Evolutionary conservation across 805 yeast species (phyloP).

Genomic region (Pichia insulana): DNA sequence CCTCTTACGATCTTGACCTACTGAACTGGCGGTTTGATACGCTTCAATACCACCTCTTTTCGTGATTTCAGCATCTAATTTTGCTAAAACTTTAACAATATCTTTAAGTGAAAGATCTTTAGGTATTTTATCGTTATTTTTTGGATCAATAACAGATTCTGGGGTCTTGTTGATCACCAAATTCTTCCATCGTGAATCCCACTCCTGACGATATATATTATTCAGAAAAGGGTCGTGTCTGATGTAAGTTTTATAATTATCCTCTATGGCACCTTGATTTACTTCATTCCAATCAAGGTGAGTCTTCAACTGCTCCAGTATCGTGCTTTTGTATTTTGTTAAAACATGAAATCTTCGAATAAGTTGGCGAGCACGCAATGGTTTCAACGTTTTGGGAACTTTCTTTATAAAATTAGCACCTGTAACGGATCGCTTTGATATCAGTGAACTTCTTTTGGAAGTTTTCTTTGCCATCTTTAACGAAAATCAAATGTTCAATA

Average conservation of each 20-base stretch:
- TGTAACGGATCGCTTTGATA: constrained; percentile 1
- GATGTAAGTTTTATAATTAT: constrained; percentile 10
- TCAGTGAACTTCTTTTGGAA: constrained; percentile 19
- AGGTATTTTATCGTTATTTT: constrained; percentile 2
- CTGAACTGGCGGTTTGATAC: constrained; percentile 79
- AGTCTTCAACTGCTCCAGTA: constrained; percentile 23
- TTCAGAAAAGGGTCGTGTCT: constrained; percentile 5
- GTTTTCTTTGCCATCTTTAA: constrained; percentile 2
- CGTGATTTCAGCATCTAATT: constrained; percentile 52
- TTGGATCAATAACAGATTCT: constrained; percentile 4
- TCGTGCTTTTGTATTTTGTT: constrained; percentile 42
- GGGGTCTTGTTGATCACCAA: constrained; percentile 23
- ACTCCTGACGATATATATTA: constrained; percentile 9
- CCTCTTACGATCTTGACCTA: constrained; percentile 67
- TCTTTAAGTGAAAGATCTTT: constrained; percentile 2
- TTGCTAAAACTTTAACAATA: constrained; percentile 32
- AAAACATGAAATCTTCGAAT: constrained; percentile 73
- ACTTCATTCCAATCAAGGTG: neutral
- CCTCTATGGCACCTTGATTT: constrained; percentile 6
- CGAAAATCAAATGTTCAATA: neutral
- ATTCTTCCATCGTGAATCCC: constrained; percentile 6
- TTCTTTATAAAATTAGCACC: neutral
- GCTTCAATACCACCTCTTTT: constrained; percentile 67
- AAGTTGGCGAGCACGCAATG: constrained; percentile 60
- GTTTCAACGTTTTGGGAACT: constrained; percentile 46